A percentile compares a stretch with the other conserved stretches of the same genome.
Evolutionary conservation across 2,329 filamentous ascomycete species (phyloP).

Genomic region (Zasmidium citrigriseum): DNA sequence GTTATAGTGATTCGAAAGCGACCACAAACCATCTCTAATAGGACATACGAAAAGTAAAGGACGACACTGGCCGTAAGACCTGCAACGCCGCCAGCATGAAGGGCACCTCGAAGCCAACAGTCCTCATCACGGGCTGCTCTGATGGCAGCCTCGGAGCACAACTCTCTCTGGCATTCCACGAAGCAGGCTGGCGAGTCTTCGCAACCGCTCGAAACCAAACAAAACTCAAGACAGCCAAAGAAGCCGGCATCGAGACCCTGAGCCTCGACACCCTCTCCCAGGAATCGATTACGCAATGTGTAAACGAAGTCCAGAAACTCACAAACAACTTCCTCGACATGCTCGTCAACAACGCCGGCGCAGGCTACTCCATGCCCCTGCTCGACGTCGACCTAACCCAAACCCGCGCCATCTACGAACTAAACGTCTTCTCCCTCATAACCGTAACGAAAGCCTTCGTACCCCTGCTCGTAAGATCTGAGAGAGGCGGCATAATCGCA

Average conservation of each 20-base stretch:
- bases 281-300: neutral
- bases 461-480: slow-evolving; percentile 37
- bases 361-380: slow-evolving; percentile 52
- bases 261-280: neutral
- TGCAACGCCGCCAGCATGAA: no score
- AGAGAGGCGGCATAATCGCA: neutral
- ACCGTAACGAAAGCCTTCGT: slow-evolving; percentile 58
- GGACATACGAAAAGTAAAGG: no score
- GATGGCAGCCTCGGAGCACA: slow-evolving; percentile 44
- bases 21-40: no score
- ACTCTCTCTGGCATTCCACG: slow-evolving; percentile 40
- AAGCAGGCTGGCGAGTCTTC: slow-evolving; percentile 41
- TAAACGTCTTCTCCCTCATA: slow-evolving; percentile 61
- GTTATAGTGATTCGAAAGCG: no score
- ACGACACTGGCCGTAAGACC: no score
- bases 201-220: slow-evolving; percentile 41
- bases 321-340: slow-evolving; percentile 30
- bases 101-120: no score
- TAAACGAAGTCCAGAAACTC: neutral
- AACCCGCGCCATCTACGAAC: slow-evolving; percentile 50
- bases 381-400: slow-evolving; percentile 55
- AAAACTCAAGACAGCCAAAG: neutral
- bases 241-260: neutral
- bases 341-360: slow-evolving; percentile 60
- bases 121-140: slow-evolving; percentile 35